A percentile compares a stretch with the other conserved stretches of the same genome.
These are phyloP conservation scores for Cyclotella kingstonii DNA, from an alignment of 108 stramenopile species.

Conservation along the genomic window DNA sequence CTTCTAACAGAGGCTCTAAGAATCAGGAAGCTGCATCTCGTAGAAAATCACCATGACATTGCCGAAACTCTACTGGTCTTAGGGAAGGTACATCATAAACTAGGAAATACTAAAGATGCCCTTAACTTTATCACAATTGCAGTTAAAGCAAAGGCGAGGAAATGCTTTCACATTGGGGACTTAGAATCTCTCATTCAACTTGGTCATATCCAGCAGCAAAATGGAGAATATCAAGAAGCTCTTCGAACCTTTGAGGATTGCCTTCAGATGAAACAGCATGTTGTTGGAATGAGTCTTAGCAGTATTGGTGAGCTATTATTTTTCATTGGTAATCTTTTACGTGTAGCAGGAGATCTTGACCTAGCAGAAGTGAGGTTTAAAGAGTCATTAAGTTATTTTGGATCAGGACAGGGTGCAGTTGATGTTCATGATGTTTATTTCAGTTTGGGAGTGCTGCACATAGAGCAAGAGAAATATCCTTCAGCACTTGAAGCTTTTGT, in stretches of 20 bases:
- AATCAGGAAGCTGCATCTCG: conserved; percentile 43
- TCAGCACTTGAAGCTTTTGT: conserved; percentile 40
- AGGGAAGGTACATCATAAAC: conserved; percentile 36
- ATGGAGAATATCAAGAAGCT: conserved; percentile 24
- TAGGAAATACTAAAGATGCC: conserved; percentile 31
- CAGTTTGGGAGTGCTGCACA: conserved; percentile 36
- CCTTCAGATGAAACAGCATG: conserved; percentile 17
- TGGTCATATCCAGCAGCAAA: conserved; percentile 45
- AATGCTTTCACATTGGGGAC: conserved; percentile 21
- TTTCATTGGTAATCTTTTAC: conserved; percentile 38
- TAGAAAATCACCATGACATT: conserved; percentile 43
- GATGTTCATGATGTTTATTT: conserved; percentile 38
- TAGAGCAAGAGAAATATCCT: conserved; percentile 39
- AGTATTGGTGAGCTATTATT: conserved; percentile 42
- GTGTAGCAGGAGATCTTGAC: conserved; percentile 42
- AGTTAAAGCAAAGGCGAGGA: conserved; percentile 29
- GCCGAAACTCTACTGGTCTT: conserved; percentile 38
- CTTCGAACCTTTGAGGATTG: conserved; percentile 36
- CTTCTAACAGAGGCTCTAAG: conserved; percentile 42
- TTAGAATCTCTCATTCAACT: conserved; percentile 43
- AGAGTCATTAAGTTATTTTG: conserved; percentile 26
- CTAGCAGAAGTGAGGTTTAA: conserved; percentile 33
- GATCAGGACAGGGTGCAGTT: conserved; percentile 17
- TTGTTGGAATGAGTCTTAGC: conserved; percentile 14
- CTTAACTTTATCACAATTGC: conserved; percentile 39